Evolutionary conservation across 169 alveolate species (phyloP).

Genomic region (Theileria orientalis): DNA sequence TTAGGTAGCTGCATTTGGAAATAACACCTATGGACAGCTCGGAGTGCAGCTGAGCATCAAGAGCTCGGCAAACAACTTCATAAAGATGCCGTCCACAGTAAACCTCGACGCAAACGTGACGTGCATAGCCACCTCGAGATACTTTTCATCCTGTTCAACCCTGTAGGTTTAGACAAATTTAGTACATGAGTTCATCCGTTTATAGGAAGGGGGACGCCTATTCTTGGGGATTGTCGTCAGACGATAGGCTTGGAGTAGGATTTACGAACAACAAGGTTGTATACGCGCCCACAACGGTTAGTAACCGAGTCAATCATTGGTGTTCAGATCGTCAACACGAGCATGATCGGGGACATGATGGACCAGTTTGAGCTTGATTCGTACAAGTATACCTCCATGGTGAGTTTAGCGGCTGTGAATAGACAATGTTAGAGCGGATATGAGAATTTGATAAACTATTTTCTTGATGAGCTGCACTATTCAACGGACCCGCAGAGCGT

Average conservation of each 20-base stretch:
- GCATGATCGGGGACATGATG: constrained; percentile 45
- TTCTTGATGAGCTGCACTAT: constrained; percentile 45
- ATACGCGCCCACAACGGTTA: constrained; percentile 66
- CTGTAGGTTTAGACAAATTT: constrained; percentile 21
- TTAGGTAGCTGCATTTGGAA: constrained; percentile 74
- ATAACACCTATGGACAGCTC: constrained; percentile 57
- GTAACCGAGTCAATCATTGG: neutral
- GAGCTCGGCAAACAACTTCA: constrained; percentile 42
- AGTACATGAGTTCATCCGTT: constrained; percentile 5
- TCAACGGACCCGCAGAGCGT: constrained; percentile 42
- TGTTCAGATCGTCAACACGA: constrained; percentile 28
- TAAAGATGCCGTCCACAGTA: constrained; percentile 44
- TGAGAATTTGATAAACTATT: constrained; percentile 18
- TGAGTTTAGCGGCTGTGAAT: neutral
- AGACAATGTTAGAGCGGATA: constrained; percentile 7
- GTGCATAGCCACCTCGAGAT: constrained; percentile 39
- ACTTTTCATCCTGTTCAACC: constrained; percentile 46
- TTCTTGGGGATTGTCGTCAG: constrained; percentile 71
- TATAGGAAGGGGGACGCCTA: constrained; percentile 57
- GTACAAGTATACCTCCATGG: neutral
- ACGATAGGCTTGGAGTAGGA: constrained; percentile 72
- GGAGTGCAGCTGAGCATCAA: constrained; percentile 56
- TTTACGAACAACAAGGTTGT: constrained; percentile 37
- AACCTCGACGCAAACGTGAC: constrained; percentile 15
- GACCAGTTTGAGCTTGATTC: constrained; percentile 16